Evolutionary conservation across 768 basidiomycete species (phyloP).

Genomic region (Mycena kentingensis): DNA sequence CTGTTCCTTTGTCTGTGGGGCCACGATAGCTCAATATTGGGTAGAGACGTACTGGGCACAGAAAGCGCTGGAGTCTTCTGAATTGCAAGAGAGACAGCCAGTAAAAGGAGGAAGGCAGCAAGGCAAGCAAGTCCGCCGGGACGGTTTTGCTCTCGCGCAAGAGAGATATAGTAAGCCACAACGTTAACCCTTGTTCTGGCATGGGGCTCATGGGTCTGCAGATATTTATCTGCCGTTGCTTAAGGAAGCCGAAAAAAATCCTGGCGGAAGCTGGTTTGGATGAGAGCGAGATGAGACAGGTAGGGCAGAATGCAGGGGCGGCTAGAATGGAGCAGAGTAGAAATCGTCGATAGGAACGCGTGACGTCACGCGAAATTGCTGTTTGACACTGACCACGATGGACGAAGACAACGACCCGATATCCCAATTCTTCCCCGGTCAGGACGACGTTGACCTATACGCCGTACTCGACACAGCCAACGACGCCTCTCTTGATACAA

Average conservation of each 20-base stretch:
- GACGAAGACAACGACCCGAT: conserved; percentile 69
- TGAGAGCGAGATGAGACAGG: conserved; percentile 71
- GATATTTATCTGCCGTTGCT: conserved; percentile 82
- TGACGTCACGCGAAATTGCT: conserved; percentile 12
- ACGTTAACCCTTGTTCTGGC: background rate
- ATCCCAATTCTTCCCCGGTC: conserved; percentile 73
- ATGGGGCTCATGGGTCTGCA: conserved; percentile 29
- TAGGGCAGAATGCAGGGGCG: conserved; percentile 46
- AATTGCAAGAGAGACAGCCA: too few species aligned
- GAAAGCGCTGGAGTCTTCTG: conserved; percentile 60
- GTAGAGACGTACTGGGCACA: conserved; percentile 82
- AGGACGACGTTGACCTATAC: conserved; percentile 78
- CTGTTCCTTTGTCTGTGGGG: background rate
- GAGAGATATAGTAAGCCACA: conserved; percentile 65
- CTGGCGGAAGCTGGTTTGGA: conserved; percentile 82
- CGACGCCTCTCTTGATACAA: conserved; percentile 61
- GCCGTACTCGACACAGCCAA: conserved; percentile 60
- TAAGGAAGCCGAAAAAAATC: conserved; percentile 80
- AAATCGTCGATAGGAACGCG: conserved; percentile 39
- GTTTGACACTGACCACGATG: conserved; percentile 43
- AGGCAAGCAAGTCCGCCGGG: conserved; percentile 76
- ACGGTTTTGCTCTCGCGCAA: conserved; percentile 77
- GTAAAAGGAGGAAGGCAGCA: too few species aligned
- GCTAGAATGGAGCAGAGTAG: conserved; percentile 53
- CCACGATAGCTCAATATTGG: background rate